phyloP scores from a whole-genome alignment of 192 early-diverging fungal species.

The Mortierella antarctica region DNA sequence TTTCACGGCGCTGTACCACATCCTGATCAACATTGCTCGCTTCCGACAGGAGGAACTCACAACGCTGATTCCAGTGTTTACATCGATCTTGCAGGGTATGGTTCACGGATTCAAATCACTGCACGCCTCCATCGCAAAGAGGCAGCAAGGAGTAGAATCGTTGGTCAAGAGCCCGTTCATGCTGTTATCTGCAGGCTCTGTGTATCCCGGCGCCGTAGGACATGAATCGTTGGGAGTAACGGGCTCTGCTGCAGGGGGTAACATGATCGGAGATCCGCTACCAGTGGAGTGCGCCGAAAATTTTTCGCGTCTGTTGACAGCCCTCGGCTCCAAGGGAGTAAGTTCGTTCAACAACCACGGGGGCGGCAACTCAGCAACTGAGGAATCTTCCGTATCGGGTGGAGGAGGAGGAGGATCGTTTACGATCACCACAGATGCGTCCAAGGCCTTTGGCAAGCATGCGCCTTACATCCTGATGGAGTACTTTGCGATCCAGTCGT shows the following conservation, averaged over 20 bases:
- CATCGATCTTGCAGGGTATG: constrained; percentile 61
- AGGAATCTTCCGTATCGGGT: not conserved
- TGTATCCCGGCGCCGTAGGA: constrained; percentile 21
- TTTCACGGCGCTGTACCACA: constrained; percentile 61
- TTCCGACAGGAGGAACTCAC: constrained; percentile 62
- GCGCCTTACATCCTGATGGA: constrained; percentile 62
- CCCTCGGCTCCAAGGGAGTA: constrained; percentile 46
- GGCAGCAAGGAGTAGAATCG: constrained; percentile 32
- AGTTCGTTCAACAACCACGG: constrained; percentile 23
- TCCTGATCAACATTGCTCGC: constrained; percentile 61
- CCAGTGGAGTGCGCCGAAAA: constrained; percentile 44
- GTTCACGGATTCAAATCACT: constrained; percentile 69
- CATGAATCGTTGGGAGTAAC: not conserved
- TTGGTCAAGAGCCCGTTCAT: constrained; percentile 53
- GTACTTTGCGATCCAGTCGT: constrained; percentile 69
- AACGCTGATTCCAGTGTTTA: constrained; percentile 62
- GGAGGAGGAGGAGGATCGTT: constrained; percentile 21
- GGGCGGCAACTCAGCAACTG: not conserved
- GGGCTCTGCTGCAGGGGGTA: constrained; percentile 1
- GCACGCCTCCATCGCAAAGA: constrained; percentile 58
- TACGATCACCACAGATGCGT: constrained; percentile 25
- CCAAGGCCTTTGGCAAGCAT: constrained; percentile 61
- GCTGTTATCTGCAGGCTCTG: constrained; percentile 50
- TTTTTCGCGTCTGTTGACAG: constrained; percentile 47
- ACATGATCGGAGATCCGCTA: constrained; percentile 14